A percentile compares a stretch with the other conserved stretches of the same genome.
Evolutionary conservation across 2,329 filamentous ascomycete genomes (phyloP).

Genomic region (Diaporthe batatas): DNA sequence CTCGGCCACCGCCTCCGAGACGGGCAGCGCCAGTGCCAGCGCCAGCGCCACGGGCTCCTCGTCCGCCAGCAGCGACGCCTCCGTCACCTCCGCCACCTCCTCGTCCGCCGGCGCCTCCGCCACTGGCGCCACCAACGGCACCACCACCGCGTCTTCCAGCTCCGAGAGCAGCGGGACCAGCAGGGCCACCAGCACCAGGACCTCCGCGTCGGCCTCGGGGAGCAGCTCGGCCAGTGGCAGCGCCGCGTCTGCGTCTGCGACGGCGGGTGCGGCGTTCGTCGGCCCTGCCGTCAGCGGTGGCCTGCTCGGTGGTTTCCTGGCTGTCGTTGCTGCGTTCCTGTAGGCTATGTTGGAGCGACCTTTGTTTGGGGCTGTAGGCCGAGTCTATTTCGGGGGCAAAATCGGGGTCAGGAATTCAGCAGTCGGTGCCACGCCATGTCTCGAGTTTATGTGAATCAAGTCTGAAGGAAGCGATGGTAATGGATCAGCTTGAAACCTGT

Average conservation of each 20-base stretch:
- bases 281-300: slow-evolving; percentile 32
- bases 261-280: slow-evolving; percentile 19
- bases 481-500: not conserved
- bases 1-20: slow-evolving; percentile 44
- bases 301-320: slow-evolving; percentile 29
- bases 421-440: not conserved
- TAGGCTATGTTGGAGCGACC: not conserved
- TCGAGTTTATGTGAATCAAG: not conserved
- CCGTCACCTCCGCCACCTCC: slow-evolving; percentile 27
- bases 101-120: slow-evolving; percentile 7
- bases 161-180: slow-evolving; percentile 2
- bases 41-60: slow-evolving; percentile 21
- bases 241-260: slow-evolving; percentile 4
- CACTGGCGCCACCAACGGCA: slow-evolving; percentile 9
- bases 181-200: slow-evolving; percentile 8
- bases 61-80: slow-evolving; percentile 21
- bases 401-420: not conserved
- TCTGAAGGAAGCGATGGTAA: not conserved
- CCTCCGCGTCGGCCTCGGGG: slow-evolving; percentile 13
- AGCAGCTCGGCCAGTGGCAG: not conserved
- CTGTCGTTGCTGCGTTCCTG: slow-evolving; percentile 34
- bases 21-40: slow-evolving; percentile 37
- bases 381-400: not conserved
- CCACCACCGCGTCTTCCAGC: not conserved
- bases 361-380: not conserved